Conservation (phyloP, 345 rosid genomes). For the Acer negundo region DNA sequence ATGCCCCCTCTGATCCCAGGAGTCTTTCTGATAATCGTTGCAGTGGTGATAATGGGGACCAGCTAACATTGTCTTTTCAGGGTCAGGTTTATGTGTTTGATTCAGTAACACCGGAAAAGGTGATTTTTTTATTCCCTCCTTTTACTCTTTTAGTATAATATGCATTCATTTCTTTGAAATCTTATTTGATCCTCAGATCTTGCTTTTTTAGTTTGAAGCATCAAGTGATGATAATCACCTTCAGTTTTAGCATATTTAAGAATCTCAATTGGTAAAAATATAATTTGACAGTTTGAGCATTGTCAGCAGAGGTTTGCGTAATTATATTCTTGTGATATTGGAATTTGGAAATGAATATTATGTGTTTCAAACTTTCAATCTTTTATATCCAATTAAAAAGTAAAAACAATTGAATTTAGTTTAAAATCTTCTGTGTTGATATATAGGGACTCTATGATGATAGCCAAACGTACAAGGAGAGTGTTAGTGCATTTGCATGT, state of each 20-base stretch:
- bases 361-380: not conserved
- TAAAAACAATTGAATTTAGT: not conserved
- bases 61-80: conserved; percentile 69
- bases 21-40: conserved; percentile 45
- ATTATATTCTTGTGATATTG: not conserved
- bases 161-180: conserved; percentile 1
- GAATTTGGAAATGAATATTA: not conserved
- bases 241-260: not conserved
- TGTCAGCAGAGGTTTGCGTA: not conserved
- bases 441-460: not conserved
- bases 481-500: not conserved
- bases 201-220: not conserved
- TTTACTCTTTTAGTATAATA: not conserved
- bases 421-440: not conserved
- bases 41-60: conserved; percentile 53
- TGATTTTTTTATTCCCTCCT: conserved; percentile 14
- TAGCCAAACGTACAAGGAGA: not conserved
- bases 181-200: not conserved
- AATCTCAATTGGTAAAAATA: not conserved
- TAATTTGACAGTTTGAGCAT: not conserved
- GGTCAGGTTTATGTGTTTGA: conserved; percentile 84
- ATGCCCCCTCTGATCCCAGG: conserved; percentile 56
- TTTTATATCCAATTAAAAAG: not conserved
- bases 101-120: conserved; percentile 71
- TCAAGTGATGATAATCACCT: not conserved